A percentile compares a stretch with the other conserved stretches of the same genome.
Conservation (phyloP, 2,329 filamentous ascomycete species). For the Aureobasidium melanogenum region DNA sequence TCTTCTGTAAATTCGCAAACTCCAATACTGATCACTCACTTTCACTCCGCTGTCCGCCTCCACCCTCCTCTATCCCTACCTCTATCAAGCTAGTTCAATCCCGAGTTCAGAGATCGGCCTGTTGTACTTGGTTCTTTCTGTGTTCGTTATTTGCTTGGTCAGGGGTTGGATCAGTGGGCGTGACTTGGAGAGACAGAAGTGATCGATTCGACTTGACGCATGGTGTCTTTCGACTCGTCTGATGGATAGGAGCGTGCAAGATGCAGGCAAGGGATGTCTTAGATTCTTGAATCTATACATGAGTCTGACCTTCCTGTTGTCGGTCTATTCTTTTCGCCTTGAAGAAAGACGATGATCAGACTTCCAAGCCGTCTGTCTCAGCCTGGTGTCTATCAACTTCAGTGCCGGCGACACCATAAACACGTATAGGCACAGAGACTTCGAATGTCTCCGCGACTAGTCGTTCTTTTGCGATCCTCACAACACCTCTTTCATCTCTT, state of each 20-base stretch:
- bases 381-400: conserved; percentile 12
- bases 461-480: conserved; percentile 26
- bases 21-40: too few relatives aligned
- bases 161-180: too few relatives aligned
- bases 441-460: conserved; percentile 28
- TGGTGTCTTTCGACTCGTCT: too few relatives aligned
- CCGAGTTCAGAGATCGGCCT: too few relatives aligned
- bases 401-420: conserved; percentile 24
- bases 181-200: too few relatives aligned
- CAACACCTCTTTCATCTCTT: conserved; percentile 27
- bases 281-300: background rate
- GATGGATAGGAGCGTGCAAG: background rate
- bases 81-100: too few relatives aligned
- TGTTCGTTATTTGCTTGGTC: too few relatives aligned
- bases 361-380: conserved; percentile 12
- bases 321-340: background rate
- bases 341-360: background rate
- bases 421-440: conserved; percentile 27
- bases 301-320: background rate
- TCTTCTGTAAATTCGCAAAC: too few relatives aligned
- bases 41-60: too few relatives aligned
- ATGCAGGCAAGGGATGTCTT: background rate
- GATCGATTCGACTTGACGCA: too few relatives aligned
- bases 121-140: background rate
- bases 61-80: too few relatives aligned